Evolutionary conservation across 768 basidiomycete species (phyloP), one percentile per base, ranked within the genome.

Genomic region (Lyophyllum atratum): DNA sequence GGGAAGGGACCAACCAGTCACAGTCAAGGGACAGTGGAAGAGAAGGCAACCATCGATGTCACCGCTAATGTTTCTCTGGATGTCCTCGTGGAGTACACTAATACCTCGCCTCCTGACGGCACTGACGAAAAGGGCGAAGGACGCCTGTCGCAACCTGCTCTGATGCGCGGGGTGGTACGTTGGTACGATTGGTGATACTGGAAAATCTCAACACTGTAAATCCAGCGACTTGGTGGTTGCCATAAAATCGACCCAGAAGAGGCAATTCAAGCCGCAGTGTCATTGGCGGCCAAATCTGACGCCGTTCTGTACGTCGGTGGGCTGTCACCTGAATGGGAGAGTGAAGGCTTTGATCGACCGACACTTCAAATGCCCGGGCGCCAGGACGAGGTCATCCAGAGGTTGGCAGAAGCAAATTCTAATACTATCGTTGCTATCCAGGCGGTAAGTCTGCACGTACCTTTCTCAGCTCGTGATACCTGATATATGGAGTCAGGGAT

Each of bases 261-360:
- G 49, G 85, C 84, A 1, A 82, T 90, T 25, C 68, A 75, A 39
- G 77, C 79, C 14, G 87, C 89, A 0, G 84, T 83, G 9, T 65
- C 71, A 14, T 69, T 88, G 19, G 89, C 88, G 1, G 68, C 72
- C 5, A 64, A 75, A 4, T 77, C 74, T 17, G 86, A 89, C 67
- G 78, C 77, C 40, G 87, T 84, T 46, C 70, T 86, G 61, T 75
- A 83, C 61, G 74, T 87, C 56, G 82, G 72, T 11, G 88, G 89
- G 4, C 74, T 89, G 21, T 84, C 83, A 28, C 82, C 83, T 0
- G 86, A 91, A 70, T 90, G 85, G 85, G 88, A 91, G 71, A 84
- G 83, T 58, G 89, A 90, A 70, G 86, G 87, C 8, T 89, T 87
- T 62, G 89, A 91, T 62, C 74, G 89, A 33, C 82, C 82, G 12